Evolutionary conservation across 371 early-diverging fungal species (phyloP).

Genomic region (Rhizopus stolonifer): DNA sequence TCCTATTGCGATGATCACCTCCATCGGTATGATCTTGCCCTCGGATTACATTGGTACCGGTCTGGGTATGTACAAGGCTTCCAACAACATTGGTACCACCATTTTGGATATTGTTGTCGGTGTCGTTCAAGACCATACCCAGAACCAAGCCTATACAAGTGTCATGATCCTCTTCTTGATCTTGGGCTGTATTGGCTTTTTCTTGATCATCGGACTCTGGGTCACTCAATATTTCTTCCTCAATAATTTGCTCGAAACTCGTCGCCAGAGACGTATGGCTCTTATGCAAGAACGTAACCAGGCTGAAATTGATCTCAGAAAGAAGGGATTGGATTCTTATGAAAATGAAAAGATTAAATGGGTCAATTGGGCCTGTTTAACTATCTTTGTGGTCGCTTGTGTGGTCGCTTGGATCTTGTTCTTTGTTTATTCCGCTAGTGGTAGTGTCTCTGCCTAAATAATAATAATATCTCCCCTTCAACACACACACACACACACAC

Average conservation of each 20-base stretch:
- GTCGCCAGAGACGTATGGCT: slow-evolving; percentile 20
- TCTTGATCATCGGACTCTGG: slow-evolving; percentile 22
- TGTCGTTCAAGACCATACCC: slow-evolving; percentile 55
- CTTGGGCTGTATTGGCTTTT: slow-evolving; percentile 26
- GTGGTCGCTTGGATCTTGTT: slow-evolving; percentile 32
- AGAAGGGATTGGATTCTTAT: slow-evolving; percentile 26
- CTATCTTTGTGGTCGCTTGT: slow-evolving; percentile 13
- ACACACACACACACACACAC: background rate
- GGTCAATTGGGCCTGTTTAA: slow-evolving; percentile 18
- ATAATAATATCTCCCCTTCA: background rate
- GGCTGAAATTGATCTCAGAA: slow-evolving; percentile 20
- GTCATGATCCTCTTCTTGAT: slow-evolving; percentile 55
- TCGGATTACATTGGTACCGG: slow-evolving; percentile 63
- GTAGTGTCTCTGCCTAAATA: slow-evolving; percentile 22
- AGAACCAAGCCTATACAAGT: slow-evolving; percentile 40
- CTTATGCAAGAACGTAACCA: slow-evolving; percentile 33
- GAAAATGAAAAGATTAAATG: slow-evolving; percentile 4
- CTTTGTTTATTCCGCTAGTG: slow-evolving; percentile 27
- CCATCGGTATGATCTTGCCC: slow-evolving; percentile 63
- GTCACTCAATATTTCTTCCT: slow-evolving; percentile 20
- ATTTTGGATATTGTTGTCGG: slow-evolving; percentile 67
- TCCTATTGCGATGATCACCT: slow-evolving; percentile 66
- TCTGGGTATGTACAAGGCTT: slow-evolving; percentile 66
- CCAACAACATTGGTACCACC: slow-evolving; percentile 62
- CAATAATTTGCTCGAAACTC: slow-evolving; percentile 25